phyloP scores from a whole-genome alignment of 140 eudicot species.

The Flaveria floridana region DNA sequence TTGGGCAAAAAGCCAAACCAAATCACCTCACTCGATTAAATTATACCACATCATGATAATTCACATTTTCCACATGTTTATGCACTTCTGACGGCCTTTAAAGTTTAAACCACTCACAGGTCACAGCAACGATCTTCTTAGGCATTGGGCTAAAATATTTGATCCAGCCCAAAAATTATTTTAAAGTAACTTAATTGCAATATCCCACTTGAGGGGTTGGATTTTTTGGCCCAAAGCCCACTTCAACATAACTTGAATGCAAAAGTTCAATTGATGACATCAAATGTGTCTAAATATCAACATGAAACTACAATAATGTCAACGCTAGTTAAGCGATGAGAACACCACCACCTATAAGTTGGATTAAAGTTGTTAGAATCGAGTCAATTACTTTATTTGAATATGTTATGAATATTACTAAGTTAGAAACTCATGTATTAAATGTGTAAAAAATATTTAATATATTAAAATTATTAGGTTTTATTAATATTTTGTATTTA shows the following conservation, averaged over 20 bases:
- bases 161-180: neutral
- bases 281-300: neutral
- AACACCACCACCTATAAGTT: no score
- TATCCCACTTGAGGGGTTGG: neutral
- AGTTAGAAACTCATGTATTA: no score
- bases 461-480: no score
- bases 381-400: no score
- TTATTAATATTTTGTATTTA: no score
- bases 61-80: neutral
- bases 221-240: neutral
- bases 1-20: neutral
- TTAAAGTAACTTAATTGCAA: neutral
- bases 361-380: no score
- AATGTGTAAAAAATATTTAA: no score
- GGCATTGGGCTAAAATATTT: neutral
- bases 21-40: no score
- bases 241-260: neutral
- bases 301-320: neutral
- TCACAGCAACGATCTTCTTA: neutral
- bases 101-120: neutral
- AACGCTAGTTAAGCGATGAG: no score
- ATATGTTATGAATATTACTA: no score
- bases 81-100: neutral
- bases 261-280: neutral
- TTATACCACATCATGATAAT: neutral